A percentile compares a stretch with the other conserved stretches of the same genome.
phyloP scores from a whole-genome alignment of 257 asterid genomes.

The Scutellaria minor region DNA sequence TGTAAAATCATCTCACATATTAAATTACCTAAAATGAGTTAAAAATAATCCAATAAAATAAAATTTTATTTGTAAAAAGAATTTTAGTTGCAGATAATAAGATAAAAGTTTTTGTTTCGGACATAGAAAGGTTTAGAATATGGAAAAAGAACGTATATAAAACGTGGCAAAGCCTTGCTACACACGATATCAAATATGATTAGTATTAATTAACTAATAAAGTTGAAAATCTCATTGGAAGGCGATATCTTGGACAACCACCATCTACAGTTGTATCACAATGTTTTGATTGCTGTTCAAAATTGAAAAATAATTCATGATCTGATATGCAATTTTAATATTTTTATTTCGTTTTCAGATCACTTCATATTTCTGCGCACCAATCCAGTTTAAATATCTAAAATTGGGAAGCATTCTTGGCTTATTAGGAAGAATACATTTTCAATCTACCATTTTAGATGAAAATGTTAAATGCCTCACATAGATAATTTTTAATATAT shows the following conservation, averaged over 20 bases:
- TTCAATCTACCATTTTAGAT: too few species aligned
- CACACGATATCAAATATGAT: constrained; percentile 25
- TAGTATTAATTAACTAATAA: constrained; percentile 8
- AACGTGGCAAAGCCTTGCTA: constrained; percentile 21
- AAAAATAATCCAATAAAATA: too few species aligned
- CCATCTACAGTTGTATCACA: constrained; percentile 22
- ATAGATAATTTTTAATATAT: too few species aligned
- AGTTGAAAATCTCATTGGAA: constrained; percentile 31
- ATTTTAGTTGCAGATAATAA: too few species aligned
- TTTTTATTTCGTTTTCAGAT: neutral
- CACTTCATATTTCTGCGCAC: constrained; percentile 12
- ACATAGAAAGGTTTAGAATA: neutral
- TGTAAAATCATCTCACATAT: too few species aligned
- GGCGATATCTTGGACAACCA: constrained; percentile 22
- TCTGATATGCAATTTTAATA: neutral
- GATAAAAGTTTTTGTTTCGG: too few species aligned
- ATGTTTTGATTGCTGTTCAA: constrained; percentile 23
- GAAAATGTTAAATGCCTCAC: too few species aligned
- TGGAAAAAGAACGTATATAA: neutral
- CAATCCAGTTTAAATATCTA: neutral
- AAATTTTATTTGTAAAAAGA: too few species aligned
- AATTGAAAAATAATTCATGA: neutral
- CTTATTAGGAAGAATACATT: too few species aligned
- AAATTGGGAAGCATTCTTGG: neutral
- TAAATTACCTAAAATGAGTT: too few species aligned